Base-by-base conservation (phyloP, 257 asterid genomes). In the Penstemon eatonii region DNA sequence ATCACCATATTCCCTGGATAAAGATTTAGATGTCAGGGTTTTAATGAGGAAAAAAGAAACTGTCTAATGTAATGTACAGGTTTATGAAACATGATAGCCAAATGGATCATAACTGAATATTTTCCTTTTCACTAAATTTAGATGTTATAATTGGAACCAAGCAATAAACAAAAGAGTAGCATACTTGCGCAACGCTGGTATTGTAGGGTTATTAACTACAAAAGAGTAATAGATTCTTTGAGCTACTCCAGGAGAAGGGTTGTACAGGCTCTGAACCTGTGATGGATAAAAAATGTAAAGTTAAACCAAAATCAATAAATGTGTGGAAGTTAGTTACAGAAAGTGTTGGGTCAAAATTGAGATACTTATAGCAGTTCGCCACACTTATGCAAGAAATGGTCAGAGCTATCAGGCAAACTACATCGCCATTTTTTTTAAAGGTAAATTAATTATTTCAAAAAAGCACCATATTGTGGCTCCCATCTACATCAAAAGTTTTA, bases 101-200 rank as follows among this genome's bases (percentile, higher is more conserved):
- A 41, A 68, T 59, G 56, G 12, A 38, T 38, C 42, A 15, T 62
- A 47, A 12, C 45, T 13, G 13, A 60, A 36, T 25, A 42, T 45
- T 57, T 63, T 56, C 39, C 15, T 42, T 55, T 7, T 25, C 65
- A 73, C 60, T 56, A 59, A 65, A 53, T 53, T 45, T 44, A 11
- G 10, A 44, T 18, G 73, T 53, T 67, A 74, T 56, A 38, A 59
- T 70, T 37, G 52, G 64, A 70, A 71, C 49, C 37, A 70, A 11
- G 45, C 15, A 15, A 62, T 13, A 37, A 63, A 51, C 15, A 45
- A 53, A 42, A 63, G 56, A 69, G 49, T 44, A 74, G 36, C 83
- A 47, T 83, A 89, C 96, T 86, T 93, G 81, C 90, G 96, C 42
- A 87, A 70, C 51, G 89, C 87, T 64, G 99, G 86, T 67, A 93